Percentiles rank a stretch among this genome's conserved stretches.
phyloP scores from a whole-genome alignment of 768 basidiomycete genomes.

The Suillus spraguei region DNA sequence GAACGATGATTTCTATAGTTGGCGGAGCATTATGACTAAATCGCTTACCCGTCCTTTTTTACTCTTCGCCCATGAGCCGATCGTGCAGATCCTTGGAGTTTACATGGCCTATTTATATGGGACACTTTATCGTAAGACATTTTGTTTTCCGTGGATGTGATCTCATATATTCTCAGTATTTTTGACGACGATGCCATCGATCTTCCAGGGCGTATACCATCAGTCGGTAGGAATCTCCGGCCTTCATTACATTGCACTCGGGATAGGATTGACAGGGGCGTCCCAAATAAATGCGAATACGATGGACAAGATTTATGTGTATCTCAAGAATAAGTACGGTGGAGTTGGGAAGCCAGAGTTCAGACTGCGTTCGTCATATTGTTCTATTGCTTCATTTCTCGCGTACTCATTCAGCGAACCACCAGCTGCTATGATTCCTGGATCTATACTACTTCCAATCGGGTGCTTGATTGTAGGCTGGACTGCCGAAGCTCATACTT shows the following conservation, averaged over 20 bases:
- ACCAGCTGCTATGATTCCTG: conserved; percentile 61
- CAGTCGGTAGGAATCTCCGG: conserved; percentile 33
- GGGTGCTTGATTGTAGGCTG: conserved; percentile 76
- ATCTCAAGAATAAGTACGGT: conserved; percentile 52
- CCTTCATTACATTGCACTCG: conserved; percentile 61
- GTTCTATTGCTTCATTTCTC: background rate
- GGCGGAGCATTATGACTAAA: conserved; percentile 50
- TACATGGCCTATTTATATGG: conserved; percentile 78
- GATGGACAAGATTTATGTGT: conserved; percentile 58
- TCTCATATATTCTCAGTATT: conserved; percentile 48
- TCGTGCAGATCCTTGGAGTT: conserved; percentile 61
- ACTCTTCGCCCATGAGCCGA: conserved; percentile 61
- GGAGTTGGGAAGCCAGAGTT: conserved; percentile 60
- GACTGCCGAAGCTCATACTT: conserved; percentile 55
- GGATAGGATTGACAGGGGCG: conserved; percentile 55
- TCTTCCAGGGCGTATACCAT: conserved; percentile 58
- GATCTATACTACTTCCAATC: conserved; percentile 60
- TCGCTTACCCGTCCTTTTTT: conserved; percentile 70
- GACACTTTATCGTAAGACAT: conserved; percentile 51
- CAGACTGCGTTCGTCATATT: conserved; percentile 43
- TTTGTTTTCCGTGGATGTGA: background rate
- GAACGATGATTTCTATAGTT: conserved; percentile 36
- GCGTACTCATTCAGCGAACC: conserved; percentile 12
- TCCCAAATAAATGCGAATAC: conserved; percentile 56
- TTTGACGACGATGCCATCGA: conserved; percentile 62